A percentile compares a stretch with the other conserved stretches of the same genome.
Conservation (phyloP, 805 yeast genomes). For the Hanseniaspora guilliermondii region DNA sequence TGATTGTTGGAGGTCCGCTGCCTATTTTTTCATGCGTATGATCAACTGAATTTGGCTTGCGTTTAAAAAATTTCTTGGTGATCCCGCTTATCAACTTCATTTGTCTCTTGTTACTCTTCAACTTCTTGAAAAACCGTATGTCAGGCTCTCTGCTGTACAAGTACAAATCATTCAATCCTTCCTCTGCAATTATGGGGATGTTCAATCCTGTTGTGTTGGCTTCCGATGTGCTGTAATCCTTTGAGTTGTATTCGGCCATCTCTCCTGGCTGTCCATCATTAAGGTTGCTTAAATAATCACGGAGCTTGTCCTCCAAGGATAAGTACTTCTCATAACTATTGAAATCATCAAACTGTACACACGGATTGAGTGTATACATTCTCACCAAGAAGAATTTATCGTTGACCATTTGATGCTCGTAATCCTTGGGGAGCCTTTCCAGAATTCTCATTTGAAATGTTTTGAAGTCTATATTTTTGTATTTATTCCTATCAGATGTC, state of each 20-base stretch:
- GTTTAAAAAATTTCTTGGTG: neutral
- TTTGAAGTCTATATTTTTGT: neutral
- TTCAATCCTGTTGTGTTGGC: conserved; percentile 2
- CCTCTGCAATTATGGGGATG: conserved; percentile 12
- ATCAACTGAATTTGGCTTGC: neutral
- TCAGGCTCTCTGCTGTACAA: conserved; percentile 12
- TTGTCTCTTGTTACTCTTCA: neutral
- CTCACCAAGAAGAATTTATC: conserved; percentile 25
- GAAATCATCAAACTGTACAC: conserved; percentile 20
- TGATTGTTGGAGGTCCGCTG: conserved; percentile 1
- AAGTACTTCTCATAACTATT: conserved; percentile 24
- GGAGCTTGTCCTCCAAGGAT: conserved; percentile 20
- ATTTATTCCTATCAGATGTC: neutral
- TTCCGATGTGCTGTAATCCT: conserved; percentile 11
- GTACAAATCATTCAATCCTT: conserved; percentile 8
- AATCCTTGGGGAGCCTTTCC: conserved; percentile 16
- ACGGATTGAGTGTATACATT: conserved; percentile 11
- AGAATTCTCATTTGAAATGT: conserved; percentile 13
- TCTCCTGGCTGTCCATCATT: neutral
- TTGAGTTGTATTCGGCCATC: neutral
- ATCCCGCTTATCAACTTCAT: neutral
- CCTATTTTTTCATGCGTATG: neutral
- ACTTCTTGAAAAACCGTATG: conserved; percentile 3
- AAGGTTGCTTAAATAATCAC: neutral
- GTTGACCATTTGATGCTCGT: conserved; percentile 18